phyloP scores from a whole-genome alignment of 1,284 basidiomycete genomes.

The Lignosus rhinocerotis region DNA sequence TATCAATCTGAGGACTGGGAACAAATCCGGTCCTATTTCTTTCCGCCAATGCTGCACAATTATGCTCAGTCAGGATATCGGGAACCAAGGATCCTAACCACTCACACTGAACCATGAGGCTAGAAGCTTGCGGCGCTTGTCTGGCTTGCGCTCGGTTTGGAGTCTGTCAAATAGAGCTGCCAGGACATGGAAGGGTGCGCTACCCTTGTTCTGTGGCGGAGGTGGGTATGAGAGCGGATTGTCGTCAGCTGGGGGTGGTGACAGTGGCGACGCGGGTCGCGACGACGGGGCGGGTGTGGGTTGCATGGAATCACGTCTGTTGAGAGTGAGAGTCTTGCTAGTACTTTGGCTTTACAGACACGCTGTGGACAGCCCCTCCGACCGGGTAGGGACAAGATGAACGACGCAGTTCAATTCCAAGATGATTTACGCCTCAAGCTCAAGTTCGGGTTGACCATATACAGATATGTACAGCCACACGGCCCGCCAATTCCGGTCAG shows the following conservation, averaged over 20 bases:
- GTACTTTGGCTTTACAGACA: neutral
- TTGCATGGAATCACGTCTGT: constrained; percentile 30
- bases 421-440: neutral
- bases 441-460: neutral
- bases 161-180: constrained; percentile 69
- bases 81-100: constrained; percentile 9
- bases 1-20: constrained; percentile 73
- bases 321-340: neutral
- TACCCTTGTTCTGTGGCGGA: constrained; percentile 63
- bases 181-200: constrained; percentile 67
- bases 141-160: constrained; percentile 67
- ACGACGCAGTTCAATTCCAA: constrained; percentile 12
- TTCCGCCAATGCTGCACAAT: constrained; percentile 69
- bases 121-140: constrained; percentile 63
- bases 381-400: neutral
- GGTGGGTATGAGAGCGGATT: constrained; percentile 41
- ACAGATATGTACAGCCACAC: constrained; percentile 3
- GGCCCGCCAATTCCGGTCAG: neutral
- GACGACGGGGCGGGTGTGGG: constrained; percentile 57
- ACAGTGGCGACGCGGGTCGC: constrained; percentile 18
- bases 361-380: neutral
- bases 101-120: constrained; percentile 76
- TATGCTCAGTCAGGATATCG: neutral
- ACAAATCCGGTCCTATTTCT: constrained; percentile 72
- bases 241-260: constrained; percentile 23